phyloP scores from a whole-genome alignment of 768 basidiomycete genomes.

The Neoboletus subvelutipes region DNA sequence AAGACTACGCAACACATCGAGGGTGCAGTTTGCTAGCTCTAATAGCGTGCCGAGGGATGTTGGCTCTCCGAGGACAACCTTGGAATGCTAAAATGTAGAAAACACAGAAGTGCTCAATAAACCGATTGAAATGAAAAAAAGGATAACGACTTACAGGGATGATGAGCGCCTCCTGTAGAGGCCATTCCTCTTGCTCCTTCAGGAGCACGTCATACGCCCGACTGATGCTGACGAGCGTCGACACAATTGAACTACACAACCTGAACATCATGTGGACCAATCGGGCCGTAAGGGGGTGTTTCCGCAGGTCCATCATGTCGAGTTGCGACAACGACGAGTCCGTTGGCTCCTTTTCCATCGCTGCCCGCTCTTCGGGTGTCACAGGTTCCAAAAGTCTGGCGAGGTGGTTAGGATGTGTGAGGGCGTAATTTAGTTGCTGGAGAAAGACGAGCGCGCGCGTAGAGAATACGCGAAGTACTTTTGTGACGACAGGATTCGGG shows the following conservation, averaged over 20 bases:
- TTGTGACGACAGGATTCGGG: constrained; percentile 48
- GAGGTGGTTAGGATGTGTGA: constrained; percentile 89
- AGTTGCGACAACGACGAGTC: constrained; percentile 37
- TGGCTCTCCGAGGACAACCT: constrained; percentile 78
- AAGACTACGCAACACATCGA: constrained; percentile 71
- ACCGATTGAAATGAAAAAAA: background rate
- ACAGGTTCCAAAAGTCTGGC: constrained; percentile 79
- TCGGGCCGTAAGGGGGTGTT: constrained; percentile 69
- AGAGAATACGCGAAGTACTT: constrained; percentile 68
- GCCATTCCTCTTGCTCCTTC: constrained; percentile 70
- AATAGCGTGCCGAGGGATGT: constrained; percentile 84
- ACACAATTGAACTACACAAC: constrained; percentile 66
- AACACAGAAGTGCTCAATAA: background rate
- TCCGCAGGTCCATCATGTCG: constrained; percentile 57
- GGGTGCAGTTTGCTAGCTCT: constrained; percentile 76
- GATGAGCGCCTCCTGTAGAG: constrained; percentile 62
- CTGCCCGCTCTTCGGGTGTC: constrained; percentile 67
- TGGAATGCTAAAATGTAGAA: constrained; percentile 61
- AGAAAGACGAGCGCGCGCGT: constrained; percentile 68
- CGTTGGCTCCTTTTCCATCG: constrained; percentile 60
- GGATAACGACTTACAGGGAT: constrained; percentile 57
- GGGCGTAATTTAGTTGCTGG: constrained; percentile 85
- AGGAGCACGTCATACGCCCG: constrained; percentile 66
- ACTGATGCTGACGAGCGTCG: constrained; percentile 68
- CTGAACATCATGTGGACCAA: constrained; percentile 72